Base-by-base conservation (phyloP, 495 filamentous ascomycete species). In the Tirmania nivea region DNA sequence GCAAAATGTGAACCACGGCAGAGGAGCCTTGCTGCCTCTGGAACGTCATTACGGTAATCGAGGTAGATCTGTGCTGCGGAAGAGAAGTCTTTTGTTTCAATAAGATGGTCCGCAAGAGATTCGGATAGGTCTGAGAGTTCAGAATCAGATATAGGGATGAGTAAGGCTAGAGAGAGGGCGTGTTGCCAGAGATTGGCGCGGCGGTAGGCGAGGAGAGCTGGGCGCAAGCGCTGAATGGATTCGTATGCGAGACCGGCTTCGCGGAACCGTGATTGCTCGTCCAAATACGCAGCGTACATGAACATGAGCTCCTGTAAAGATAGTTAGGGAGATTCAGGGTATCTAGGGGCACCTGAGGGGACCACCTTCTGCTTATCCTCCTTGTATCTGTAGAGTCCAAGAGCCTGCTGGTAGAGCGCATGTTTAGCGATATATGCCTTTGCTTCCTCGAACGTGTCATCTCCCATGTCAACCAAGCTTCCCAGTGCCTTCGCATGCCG, bases 191-290 rank as follows among this genome's bases (percentile, higher is more conserved):
- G 76, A 34, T 81, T 79, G n/a, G 85, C 83, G 12, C 78, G 75
- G 54, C 81, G 77, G 67, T 89, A 97, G 62, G 78, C 81, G 59
- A 77, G 76, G 56, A 79, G 84, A 2, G 90, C 90, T 31, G 76
- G 69, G 14, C 68, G 54, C 60, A 84, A 83, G 57, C 84, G 71
- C 10, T 67, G 66, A n/a, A 97, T 79, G 35, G 77, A 94, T 68
- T 95, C 89, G 63, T 90, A 90, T 8, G 84, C 85, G 68, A 81
- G 75, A 5, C 83, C 92, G 45, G 90, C 87, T 63, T 94, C 86
- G 55, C 81, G 78, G 71, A 82, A 86, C 36, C 77, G 71, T 16
- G 83, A 89, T 36, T 74, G 73, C 7, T 74, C 73, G 59, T 78
- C 78, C 7, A 96, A 79, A 57, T 85, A 75, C 56, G 77, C 73